These are phyloP conservation scores for Phaeotremella fagi DNA, from an alignment of 768 basidiomycete genomes.

Conservation along the genomic window DNA sequence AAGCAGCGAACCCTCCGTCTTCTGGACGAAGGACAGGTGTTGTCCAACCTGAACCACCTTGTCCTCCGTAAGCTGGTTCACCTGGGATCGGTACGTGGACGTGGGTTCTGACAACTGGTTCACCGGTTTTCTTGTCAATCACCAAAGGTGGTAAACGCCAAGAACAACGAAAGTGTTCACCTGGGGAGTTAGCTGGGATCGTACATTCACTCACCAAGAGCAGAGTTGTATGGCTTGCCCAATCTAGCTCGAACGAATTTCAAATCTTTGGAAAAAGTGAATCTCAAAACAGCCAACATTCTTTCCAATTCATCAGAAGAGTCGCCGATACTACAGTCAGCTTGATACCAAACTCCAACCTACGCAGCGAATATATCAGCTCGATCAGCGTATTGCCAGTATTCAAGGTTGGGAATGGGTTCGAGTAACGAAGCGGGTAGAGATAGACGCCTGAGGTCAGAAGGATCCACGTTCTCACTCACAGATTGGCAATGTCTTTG, in stretches of 20 bases:
- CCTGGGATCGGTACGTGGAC: slow-evolving; percentile 45
- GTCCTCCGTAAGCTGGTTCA: slow-evolving; percentile 42
- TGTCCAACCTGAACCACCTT: slow-evolving; percentile 40
- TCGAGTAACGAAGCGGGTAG: slow-evolving; percentile 88
- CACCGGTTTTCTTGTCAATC: slow-evolving; percentile 42
- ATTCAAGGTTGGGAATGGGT: slow-evolving; percentile 92
- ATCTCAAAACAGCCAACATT: slow-evolving; percentile 86
- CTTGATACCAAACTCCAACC: slow-evolving; percentile 46
- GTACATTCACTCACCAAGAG: slow-evolving; percentile 32
- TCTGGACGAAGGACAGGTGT: slow-evolving; percentile 37
- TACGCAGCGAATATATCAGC: slow-evolving; percentile 89
- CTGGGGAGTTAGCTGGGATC: slow-evolving; percentile 9
- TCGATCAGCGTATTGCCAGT: slow-evolving; percentile 88
- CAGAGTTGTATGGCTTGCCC: slow-evolving; percentile 67
- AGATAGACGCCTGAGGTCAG: slow-evolving; percentile 71
- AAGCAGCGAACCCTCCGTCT: slow-evolving; percentile 23
- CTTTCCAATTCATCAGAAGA: slow-evolving; percentile 87
- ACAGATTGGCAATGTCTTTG: slow-evolving; percentile 93
- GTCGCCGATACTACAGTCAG: slow-evolving; percentile 71
- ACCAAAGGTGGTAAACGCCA: slow-evolving; percentile 46
- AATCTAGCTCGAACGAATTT: slow-evolving; percentile 88
- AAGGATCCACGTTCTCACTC: too few relatives aligned
- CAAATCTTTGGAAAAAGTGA: slow-evolving; percentile 86
- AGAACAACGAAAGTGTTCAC: slow-evolving; percentile 51
- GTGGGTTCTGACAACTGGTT: slow-evolving; percentile 45